Percentiles rank a stretch among this genome's conserved stretches.
phyloP scores from a whole-genome alignment of 2,329 filamentous ascomycete species.

The Botrytis pseudocinerea region DNA sequence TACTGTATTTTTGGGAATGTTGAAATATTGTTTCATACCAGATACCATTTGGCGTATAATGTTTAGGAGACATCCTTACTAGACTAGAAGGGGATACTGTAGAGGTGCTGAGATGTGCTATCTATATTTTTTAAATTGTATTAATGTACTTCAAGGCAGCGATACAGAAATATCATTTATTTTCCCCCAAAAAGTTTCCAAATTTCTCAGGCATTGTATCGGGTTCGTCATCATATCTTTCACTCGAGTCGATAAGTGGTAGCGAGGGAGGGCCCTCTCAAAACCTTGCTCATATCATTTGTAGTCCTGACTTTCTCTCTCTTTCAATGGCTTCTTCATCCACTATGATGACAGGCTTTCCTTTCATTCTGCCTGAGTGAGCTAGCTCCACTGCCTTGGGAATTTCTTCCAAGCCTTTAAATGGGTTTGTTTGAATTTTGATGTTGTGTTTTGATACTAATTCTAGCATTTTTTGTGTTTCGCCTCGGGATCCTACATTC shows the following conservation, averaged over 20 bases:
- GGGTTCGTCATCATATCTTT: background rate
- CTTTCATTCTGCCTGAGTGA: conserved; percentile 53
- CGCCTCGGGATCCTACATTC: conserved; percentile 44
- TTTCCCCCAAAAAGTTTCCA: background rate
- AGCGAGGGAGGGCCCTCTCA: background rate
- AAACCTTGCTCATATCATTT: conserved; percentile 27
- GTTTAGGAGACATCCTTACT: conserved; percentile 12
- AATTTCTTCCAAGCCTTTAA: conserved; percentile 54
- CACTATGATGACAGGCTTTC: conserved; percentile 56
- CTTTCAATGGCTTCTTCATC: conserved; percentile 44
- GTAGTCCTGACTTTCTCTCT: conserved; percentile 31
- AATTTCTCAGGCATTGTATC: background rate
- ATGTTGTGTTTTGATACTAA: conserved; percentile 50
- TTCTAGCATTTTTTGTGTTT: conserved; percentile 51
- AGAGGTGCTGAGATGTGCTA: conserved; percentile 11
- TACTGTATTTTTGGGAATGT: conserved; percentile 11
- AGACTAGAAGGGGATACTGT: conserved; percentile 4
- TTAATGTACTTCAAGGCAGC: background rate
- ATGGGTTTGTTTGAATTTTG: conserved; percentile 51
- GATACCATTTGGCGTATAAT: conserved; percentile 19
- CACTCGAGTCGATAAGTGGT: background rate
- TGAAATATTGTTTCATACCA: conserved; percentile 19
- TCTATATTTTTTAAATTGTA: conserved; percentile 14
- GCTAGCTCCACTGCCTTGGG: conserved; percentile 52
- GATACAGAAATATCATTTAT: conserved; percentile 1